phyloP scores from a whole-genome alignment of 148 eudicot genomes.

The Suaeda aralocaspica region DNA sequence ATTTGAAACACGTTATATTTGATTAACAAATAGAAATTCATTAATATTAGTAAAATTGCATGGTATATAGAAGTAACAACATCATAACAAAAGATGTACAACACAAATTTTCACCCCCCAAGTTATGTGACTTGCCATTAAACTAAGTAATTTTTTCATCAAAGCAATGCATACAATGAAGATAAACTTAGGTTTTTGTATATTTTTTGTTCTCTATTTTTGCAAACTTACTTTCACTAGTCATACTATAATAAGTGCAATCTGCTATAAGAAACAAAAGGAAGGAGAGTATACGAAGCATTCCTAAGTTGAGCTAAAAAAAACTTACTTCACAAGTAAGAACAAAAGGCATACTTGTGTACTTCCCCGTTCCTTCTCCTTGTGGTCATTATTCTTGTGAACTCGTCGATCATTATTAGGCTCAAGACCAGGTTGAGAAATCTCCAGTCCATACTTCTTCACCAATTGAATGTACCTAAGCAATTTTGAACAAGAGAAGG shows the following conservation, averaged over 20 bases:
- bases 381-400: conserved; percentile 85
- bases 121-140: too few species aligned
- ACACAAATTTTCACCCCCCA: too few species aligned
- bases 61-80: too few species aligned
- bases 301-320: neutral
- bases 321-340: neutral
- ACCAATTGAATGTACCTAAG: conserved; percentile 63
- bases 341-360: conserved; percentile 56
- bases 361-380: conserved; percentile 81
- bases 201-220: neutral
- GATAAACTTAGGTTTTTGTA: too few species aligned
- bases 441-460: conserved; percentile 74
- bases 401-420: conserved; percentile 77
- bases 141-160: too few species aligned
- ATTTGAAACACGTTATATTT: neutral
- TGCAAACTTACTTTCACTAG: neutral
- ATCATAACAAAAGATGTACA: too few species aligned
- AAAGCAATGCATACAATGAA: neutral
- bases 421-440: conserved; percentile 87
- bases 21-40: neutral
- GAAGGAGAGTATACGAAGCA: conserved; percentile 11
- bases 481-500: neutral
- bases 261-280: conserved; percentile 17
- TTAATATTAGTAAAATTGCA: neutral
- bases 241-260: conserved; percentile 13